A percentile compares a stretch with the other conserved stretches of the same genome.
phyloP scores from a whole-genome alignment of 1,139 yeast genomes.

The Suhomyces kunorum region DNA sequence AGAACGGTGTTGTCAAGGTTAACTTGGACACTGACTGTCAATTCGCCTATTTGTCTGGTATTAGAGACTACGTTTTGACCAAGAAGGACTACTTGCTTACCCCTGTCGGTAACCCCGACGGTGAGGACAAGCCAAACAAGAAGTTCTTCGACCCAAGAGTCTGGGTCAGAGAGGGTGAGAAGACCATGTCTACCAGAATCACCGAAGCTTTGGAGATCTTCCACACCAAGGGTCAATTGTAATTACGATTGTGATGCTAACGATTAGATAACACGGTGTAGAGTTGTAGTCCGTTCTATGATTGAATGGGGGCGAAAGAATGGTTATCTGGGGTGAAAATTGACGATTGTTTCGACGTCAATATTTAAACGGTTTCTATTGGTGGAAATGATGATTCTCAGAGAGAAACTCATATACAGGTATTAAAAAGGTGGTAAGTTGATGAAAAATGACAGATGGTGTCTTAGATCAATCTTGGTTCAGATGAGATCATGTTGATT shows the following conservation, averaged over 20 bases:
- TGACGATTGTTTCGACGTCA: neutral
- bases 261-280: constrained; percentile 2
- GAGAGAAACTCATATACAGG: no score
- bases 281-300: neutral
- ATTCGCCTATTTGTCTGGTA: constrained; percentile 94
- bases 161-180: constrained; percentile 99
- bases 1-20: constrained; percentile 96
- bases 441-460: neutral
- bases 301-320: no score
- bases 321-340: no score
- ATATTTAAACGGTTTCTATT: no score
- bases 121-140: constrained; percentile 98
- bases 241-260: constrained; percentile 20
- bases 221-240: constrained; percentile 73
- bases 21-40: constrained; percentile 99
- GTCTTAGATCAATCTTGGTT: neutral
- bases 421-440: neutral
- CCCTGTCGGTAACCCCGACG: constrained; percentile 99
- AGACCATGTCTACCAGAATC: constrained; percentile 91
- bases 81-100: constrained; percentile 91
- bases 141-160: constrained; percentile 99
- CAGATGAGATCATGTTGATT: no score
- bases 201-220: constrained; percentile 80
- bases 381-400: no score
- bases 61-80: constrained; percentile 93